These are phyloP conservation scores for Globisporangium splendens DNA, from an alignment of 352 stramenopile genomes.

Conservation along the genomic window DNA sequence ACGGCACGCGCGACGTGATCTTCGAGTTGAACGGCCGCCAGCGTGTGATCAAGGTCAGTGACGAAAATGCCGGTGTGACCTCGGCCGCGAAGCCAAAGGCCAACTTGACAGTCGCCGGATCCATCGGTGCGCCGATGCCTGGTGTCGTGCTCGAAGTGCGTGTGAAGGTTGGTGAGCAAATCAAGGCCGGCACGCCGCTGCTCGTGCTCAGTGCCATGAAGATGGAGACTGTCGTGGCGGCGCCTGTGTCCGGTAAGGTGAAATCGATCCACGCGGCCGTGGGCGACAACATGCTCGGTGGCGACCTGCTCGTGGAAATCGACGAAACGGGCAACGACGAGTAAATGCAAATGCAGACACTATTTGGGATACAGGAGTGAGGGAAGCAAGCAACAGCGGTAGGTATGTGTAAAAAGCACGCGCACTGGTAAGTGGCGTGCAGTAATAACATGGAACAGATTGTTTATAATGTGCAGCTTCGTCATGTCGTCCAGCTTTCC, in stretches of 20 bases:
- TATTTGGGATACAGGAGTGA: neutral
- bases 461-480: too few species aligned
- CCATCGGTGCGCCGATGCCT: constrained; percentile 95
- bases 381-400: neutral
- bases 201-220: constrained; percentile 97
- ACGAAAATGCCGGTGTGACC: constrained; percentile 76
- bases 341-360: constrained; percentile 2
- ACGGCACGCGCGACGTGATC: constrained; percentile 92
- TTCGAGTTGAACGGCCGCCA: constrained; percentile 97
- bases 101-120: constrained; percentile 63
- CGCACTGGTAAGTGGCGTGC: neutral
- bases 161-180: constrained; percentile 89
- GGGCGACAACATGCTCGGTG: constrained; percentile 93
- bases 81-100: constrained; percentile 84
- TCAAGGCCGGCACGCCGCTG: constrained; percentile 92
- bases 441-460: too few species aligned
- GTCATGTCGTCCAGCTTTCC: too few species aligned
- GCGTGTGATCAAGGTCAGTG: constrained; percentile 89
- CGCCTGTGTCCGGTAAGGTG: constrained; percentile 89
- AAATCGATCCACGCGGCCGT: constrained; percentile 89
- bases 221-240: constrained; percentile 97
- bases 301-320: constrained; percentile 95
- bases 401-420: neutral
- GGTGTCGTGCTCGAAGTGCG: constrained; percentile 95
- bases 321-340: constrained; percentile 75